Base-by-base conservation (phyloP, 2,329 filamentous ascomycete genomes). In the Sporothrix humicola region DNA sequence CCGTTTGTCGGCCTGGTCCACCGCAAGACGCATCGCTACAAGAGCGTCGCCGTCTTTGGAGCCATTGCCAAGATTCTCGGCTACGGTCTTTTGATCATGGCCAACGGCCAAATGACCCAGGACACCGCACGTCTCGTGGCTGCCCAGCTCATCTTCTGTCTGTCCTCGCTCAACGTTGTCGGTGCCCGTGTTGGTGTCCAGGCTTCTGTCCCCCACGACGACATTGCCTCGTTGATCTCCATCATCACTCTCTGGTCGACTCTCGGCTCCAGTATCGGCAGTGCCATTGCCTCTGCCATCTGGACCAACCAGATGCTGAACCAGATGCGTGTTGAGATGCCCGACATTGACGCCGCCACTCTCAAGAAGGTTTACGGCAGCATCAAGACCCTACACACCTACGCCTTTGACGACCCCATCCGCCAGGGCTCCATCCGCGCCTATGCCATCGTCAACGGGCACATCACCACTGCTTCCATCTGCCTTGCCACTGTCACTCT, bases 11-110 rank as follows among this genome's bases (percentile, higher is more conserved):
- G 89, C 13, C 89, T 88, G 2, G 80, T 92, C 58, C 77, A 87
- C 74, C 91, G 92, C 79, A 87, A 89, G 79, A 88, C 87, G 2
- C 84, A 86, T n/a, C 85, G 86, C 59, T 91, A 91, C 79, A 88
- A 90, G 69, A 84, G 84, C 73, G 90, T 87, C 77, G 85, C 91
- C 74, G 85, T 86, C 1, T 77, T 83, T 10, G 90, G 89, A 4
- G 80, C 84, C 4, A 82, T 83, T 71, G 83, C 90, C 71, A 88
- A 88, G 77, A 80, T 87, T 8, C 76, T 87, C 20, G 87, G 87
- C n/a, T 83, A 89, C 65, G 82, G 84, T 3, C 79, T 89, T 15
- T 87, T 89, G 77, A 78, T 83, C 56, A 81, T 44, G 26, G 54
- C 23, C 20, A 69, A 69, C 42, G 73, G 81, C 31, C 88, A 86